A percentile compares a stretch with the other conserved stretches of the same genome.
Conservation (phyloP, 228 moss, liverwort and hornwort genomes). For the Sphagnum fallax region DNA sequence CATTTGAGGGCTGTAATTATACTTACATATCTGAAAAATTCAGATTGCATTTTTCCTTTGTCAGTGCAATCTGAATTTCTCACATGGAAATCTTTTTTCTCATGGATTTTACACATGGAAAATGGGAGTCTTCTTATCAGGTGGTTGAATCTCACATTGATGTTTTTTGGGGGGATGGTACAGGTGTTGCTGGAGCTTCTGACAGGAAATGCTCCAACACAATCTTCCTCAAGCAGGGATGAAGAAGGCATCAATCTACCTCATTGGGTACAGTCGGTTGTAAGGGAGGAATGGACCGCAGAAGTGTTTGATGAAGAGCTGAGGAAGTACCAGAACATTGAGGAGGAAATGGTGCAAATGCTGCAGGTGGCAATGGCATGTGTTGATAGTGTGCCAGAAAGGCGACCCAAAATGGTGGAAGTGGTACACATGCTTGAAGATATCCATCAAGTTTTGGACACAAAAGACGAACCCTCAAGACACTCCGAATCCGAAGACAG, state of each 20-base stretch:
- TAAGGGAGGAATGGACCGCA: slow-evolving; percentile 18
- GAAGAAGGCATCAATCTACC: slow-evolving; percentile 55
- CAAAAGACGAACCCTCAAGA: slow-evolving; percentile 35
- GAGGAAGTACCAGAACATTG: slow-evolving; percentile 13
- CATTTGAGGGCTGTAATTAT: no score
- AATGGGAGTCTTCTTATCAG: no score
- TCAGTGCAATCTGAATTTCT: no score
- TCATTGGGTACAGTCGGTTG: slow-evolving; percentile 41
- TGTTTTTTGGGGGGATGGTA: background rate
- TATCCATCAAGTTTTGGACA: slow-evolving; percentile 42
- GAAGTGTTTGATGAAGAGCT: slow-evolving; percentile 19
- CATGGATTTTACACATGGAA: no score
- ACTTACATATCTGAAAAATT: no score
- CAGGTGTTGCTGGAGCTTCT: slow-evolving; percentile 51
- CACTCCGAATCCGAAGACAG: slow-evolving; percentile 45
- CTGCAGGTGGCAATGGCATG: slow-evolving; percentile 60
- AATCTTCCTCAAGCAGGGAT: slow-evolving; percentile 14
- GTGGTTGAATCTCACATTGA: no score
- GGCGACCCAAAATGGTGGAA: slow-evolving; percentile 42
- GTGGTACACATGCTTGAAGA: slow-evolving; percentile 50
- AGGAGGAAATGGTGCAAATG: slow-evolving; percentile 38
- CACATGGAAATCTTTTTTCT: no score
- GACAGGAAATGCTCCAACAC: slow-evolving; percentile 51
- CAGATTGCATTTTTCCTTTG: no score
- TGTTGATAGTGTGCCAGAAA: slow-evolving; percentile 30